Percentiles rank a stretch among this genome's conserved stretches.
Conservation (phyloP, 495 filamentous ascomycete species). For the Penicillium samsonianum region DNA sequence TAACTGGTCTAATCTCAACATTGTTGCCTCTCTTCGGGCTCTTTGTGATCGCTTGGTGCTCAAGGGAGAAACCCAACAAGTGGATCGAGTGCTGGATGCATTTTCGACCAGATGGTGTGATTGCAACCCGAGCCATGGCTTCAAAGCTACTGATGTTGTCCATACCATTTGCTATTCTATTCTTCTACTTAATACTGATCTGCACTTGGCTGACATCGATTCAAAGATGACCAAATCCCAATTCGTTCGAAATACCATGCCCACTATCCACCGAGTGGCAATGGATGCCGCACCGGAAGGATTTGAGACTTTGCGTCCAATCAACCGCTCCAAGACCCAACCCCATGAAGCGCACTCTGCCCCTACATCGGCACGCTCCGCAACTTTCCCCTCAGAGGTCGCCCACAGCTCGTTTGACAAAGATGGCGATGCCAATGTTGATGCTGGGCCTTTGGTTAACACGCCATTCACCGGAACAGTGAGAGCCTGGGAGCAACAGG, state of each 20-base stretch:
- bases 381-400: slow-evolving; percentile 27
- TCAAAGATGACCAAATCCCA: slow-evolving; percentile 93
- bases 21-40: slow-evolving; percentile 73
- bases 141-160: slow-evolving; percentile 88
- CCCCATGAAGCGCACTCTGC: slow-evolving; percentile 17
- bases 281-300: slow-evolving; percentile 67
- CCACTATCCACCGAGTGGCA: slow-evolving; percentile 77
- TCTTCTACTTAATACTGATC: slow-evolving; percentile 91
- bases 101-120: slow-evolving; percentile 89
- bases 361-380: slow-evolving; percentile 25
- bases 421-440: slow-evolving; percentile 33
- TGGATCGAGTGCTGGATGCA: slow-evolving; percentile 88
- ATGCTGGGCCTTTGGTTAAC: slow-evolving; percentile 68
- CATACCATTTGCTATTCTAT: slow-evolving; percentile 97
- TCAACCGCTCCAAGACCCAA: slow-evolving; percentile 35
- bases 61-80: slow-evolving; percentile 92
- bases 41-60: slow-evolving; percentile 83
- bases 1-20: slow-evolving; percentile 80
- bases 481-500: slow-evolving; percentile 82
- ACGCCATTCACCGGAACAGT: slow-evolving; percentile 73
- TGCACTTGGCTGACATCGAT: slow-evolving; percentile 92
- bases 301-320: slow-evolving; percentile 57
- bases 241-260: slow-evolving; percentile 96
- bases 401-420: slow-evolving; percentile 19
- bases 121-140: slow-evolving; percentile 92